Conservation (phyloP, 495 filamentous ascomycete genomes). For the Xylaria sp. region DNA sequence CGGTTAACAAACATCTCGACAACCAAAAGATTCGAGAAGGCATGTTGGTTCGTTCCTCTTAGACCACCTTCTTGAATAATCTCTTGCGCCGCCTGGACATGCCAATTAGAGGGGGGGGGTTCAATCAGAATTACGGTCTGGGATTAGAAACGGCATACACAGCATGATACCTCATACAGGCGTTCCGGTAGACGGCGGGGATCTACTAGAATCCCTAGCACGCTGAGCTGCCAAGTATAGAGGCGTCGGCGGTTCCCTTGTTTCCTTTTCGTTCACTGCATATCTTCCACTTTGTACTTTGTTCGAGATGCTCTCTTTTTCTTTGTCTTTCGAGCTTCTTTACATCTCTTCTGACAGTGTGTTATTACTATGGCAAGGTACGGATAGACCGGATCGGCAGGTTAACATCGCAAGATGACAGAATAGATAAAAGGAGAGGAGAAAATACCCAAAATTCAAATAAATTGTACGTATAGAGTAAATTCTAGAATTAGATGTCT, state of each 20-base stretch:
- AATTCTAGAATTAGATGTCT: background rate
- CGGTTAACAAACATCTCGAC: slow-evolving; percentile 70
- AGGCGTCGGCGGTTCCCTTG: background rate
- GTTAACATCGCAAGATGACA: background rate
- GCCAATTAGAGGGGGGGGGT: no score
- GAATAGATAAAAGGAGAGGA: background rate
- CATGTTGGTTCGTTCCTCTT: background rate
- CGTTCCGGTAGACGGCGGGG: background rate
- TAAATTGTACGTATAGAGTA: background rate
- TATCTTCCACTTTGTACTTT: background rate
- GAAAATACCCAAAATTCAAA: background rate
- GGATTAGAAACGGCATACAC: background rate
- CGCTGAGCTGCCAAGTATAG: background rate
- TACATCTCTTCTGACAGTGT: background rate
- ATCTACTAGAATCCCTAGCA: background rate
- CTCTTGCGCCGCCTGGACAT: no score
- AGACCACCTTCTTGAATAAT: background rate
- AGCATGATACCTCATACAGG: background rate
- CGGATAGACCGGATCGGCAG: background rate
- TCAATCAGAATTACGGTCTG: background rate
- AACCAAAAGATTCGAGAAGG: slow-evolving; percentile 30
- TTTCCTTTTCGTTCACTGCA: background rate
- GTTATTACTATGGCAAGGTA: background rate
- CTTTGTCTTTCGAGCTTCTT: background rate
- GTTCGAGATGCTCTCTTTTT: background rate